A percentile compares a stretch with the other conserved stretches of the same genome.
phyloP scores from a whole-genome alignment of 345 rosid genomes.

The Eucalyptus leucophloia region DNA sequence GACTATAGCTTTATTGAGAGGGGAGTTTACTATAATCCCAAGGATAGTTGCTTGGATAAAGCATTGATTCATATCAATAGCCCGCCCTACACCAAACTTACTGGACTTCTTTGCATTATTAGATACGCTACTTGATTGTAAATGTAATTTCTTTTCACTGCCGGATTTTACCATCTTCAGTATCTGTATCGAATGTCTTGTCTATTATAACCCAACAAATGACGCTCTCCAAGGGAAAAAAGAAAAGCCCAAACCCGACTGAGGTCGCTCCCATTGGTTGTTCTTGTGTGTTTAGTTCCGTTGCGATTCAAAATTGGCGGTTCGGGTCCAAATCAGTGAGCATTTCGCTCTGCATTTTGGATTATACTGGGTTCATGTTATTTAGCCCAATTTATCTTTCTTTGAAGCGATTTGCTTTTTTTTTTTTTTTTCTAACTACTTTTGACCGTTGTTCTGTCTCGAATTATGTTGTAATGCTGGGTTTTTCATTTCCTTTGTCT shows the following conservation, averaged over 20 bases:
- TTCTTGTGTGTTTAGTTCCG: not conserved
- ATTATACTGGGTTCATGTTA: not conserved
- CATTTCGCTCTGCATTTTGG: not conserved
- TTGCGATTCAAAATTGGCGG: not conserved
- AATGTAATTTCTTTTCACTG: not conserved
- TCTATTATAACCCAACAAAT: not conserved
- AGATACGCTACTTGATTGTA: not conserved
- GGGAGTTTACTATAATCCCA: not conserved
- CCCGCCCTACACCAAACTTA: not conserved
- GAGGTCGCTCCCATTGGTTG: not conserved
- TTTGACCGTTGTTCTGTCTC: not conserved
- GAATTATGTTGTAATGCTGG: not conserved
- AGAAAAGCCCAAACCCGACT: rapidly evolving
- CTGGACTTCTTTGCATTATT: not conserved
- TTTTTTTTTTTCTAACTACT: not conserved
- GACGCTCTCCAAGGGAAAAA: not conserved
- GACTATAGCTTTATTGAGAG: not conserved
- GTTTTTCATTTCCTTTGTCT: not conserved
- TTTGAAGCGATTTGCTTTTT: not conserved
- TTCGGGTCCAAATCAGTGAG: too few species aligned
- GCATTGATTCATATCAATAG: not conserved
- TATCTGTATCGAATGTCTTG: not conserved
- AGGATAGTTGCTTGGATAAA: not conserved
- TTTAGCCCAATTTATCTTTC: not conserved
- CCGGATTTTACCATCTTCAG: not conserved